Evolutionary conservation across 2,329 filamentous ascomycete species (phyloP), one percentile per base, ranked within the genome.

Genomic region (Colletotrichum sansevieriae): DNA sequence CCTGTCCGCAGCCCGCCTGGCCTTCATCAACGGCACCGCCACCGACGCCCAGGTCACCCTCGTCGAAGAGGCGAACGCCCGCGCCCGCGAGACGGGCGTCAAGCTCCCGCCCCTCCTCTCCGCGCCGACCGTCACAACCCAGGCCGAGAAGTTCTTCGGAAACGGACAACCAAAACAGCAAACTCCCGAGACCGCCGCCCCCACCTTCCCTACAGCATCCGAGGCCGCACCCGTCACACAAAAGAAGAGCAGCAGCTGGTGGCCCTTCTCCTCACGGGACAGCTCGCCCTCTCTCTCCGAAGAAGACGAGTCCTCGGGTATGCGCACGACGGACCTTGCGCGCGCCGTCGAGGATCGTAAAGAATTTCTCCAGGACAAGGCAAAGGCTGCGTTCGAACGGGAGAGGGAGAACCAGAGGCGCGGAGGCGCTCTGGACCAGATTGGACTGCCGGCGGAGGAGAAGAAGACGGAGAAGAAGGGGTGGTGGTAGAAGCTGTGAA

Each of bases 1-100:
- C 71, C 84, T 90, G 64, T 83, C 86, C 71, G 82, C 83, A 70
- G 87, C 87, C 58, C 87, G 87, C 35, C 79, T 90, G 18, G 87
- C 87, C 68, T 90, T 88, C 79, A 86, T 90, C 80, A 85, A 84
- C 70, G 86, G 85, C 75, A 81, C 82, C 41, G 87, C 87, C 29
- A 86, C 83, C 63, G 83, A 85, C 51, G 86, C 87, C 54, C 87
- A 90, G 76, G 81, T 84, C 58, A 75, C 78, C 37, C 81, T 89
- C 65, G 87, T 90, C 57, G 87, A 89, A 72, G 86, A 88, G 63
- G 85, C 85, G 69, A 84, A 86, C 72, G 81, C 78, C 65, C 79
- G 81, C 55, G 85, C 85, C 65, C 80, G 82, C 68, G 76, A 79
- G 59, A 75, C 76, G 63, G 84, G 83, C 72, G 76, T 80, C 75